phyloP scores from a whole-genome alignment of 1,139 yeast species.

The Scheffersomyces parashehatae region DNA sequence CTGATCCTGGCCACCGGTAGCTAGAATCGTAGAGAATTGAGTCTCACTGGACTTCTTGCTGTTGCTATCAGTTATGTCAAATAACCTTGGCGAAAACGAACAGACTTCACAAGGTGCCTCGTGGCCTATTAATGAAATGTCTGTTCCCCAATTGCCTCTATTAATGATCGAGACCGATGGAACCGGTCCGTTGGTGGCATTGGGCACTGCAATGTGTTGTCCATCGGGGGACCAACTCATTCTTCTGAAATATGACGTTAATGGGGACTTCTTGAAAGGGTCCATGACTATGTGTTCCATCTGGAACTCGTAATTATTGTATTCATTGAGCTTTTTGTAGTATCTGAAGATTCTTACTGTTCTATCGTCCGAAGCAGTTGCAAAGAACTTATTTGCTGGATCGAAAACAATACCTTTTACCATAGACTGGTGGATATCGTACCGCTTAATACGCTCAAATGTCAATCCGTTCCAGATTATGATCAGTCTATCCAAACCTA shows the following conservation, averaged over 20 bases:
- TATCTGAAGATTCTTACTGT: slow-evolving; percentile 85
- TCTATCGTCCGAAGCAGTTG: slow-evolving; percentile 94
- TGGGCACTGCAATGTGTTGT: slow-evolving; percentile 92
- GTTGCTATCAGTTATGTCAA: slow-evolving; percentile 27
- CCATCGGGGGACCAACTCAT: slow-evolving; percentile 99
- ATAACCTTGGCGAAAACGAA: slow-evolving; percentile 77
- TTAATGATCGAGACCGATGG: slow-evolving; percentile 85
- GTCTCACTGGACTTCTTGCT: slow-evolving; percentile 17
- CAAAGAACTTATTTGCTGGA: slow-evolving; percentile 96
- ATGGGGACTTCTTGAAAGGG: slow-evolving; percentile 87
- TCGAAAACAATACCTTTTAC: slow-evolving; percentile 97
- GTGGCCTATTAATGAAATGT: slow-evolving; percentile 87
- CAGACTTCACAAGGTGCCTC: slow-evolving; percentile 97
- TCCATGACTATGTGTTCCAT: slow-evolving; percentile 80
- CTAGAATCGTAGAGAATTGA: slow-evolving; percentile 54
- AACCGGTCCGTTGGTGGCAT: slow-evolving; percentile 96
- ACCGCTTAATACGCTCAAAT: slow-evolving; percentile 83
- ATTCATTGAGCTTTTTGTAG: slow-evolving; percentile 63
- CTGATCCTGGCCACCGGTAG: slow-evolving; percentile 81
- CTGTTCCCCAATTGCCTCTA: slow-evolving; percentile 92
- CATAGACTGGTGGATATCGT: slow-evolving; percentile 91
- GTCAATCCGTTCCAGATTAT: slow-evolving; percentile 94
- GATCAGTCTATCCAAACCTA: slow-evolving; percentile 88
- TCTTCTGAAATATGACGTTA: slow-evolving; percentile 88
- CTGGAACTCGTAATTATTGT: slow-evolving; percentile 73